phyloP scores from a whole-genome alignment of 768 basidiomycete species.

The Tubosaeta sp. region DNA sequence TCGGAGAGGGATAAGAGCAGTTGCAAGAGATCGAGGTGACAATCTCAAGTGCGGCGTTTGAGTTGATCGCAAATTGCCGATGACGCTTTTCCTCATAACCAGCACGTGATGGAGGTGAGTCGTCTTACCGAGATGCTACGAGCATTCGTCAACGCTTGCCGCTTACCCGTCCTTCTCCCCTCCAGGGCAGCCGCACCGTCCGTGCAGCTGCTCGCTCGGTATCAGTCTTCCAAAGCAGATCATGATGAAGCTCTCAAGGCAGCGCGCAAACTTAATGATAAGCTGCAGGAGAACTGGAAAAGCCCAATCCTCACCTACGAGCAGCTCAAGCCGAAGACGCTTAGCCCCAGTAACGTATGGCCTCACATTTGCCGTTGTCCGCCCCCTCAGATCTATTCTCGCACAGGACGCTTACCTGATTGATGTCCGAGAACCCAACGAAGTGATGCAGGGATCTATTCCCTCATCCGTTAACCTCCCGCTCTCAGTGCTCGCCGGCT shows the following conservation, averaged over 20 bases:
- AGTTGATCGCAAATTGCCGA: slow-evolving; percentile 31
- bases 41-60: slow-evolving; percentile 36
- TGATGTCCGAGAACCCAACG: slow-evolving; percentile 92
- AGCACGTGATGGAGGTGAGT: slow-evolving; percentile 12
- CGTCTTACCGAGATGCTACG: slow-evolving; percentile 23
- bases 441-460: slow-evolving; percentile 88
- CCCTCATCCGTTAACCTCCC: slow-evolving; percentile 91
- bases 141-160: slow-evolving; percentile 12
- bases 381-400: slow-evolving; percentile 6
- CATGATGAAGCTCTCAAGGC: slow-evolving; percentile 21
- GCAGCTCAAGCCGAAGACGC: slow-evolving; percentile 73
- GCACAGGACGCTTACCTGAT: slow-evolving; percentile 65
- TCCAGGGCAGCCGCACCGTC: slow-evolving; percentile 7
- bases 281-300: slow-evolving; percentile 69
- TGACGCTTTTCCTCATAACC: not conserved
- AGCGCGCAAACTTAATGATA: slow-evolving; percentile 33
- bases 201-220: slow-evolving; percentile 22
- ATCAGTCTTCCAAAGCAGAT: slow-evolving; percentile 32
- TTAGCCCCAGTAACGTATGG: slow-evolving; percentile 64
- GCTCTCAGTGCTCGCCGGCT: slow-evolving; percentile 66
- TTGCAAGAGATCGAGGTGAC: too few species aligned
- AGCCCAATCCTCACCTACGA: slow-evolving; percentile 71
- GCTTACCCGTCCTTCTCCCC: slow-evolving; percentile 6
- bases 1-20: too few species aligned
- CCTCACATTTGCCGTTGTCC: not conserved